Conservation (phyloP, 78 protist species). For the Dictyostelium discoideum region DNA sequence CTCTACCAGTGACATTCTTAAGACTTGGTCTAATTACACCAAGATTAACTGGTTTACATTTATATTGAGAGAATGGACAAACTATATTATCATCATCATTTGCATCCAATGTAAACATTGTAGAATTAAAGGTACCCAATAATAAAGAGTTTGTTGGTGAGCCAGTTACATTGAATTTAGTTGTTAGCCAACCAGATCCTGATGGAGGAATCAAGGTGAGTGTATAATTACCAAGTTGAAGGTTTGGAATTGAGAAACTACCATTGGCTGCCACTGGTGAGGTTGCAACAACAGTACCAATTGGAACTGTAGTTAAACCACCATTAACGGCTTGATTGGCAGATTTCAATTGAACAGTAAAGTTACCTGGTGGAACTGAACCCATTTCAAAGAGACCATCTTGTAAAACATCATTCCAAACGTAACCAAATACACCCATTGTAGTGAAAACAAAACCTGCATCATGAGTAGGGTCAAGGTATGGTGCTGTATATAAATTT, state of each 20-base stretch:
- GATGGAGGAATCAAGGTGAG: neutral
- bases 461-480: constrained; percentile 12
- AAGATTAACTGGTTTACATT: constrained; percentile 5
- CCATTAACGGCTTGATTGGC: neutral
- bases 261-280: neutral
- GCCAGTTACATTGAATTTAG: neutral
- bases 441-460: constrained; percentile 1
- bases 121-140: neutral
- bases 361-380: neutral
- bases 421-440: constrained; percentile 37
- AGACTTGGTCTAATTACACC: constrained; percentile 43
- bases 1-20: neutral
- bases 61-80: constrained; percentile 36
- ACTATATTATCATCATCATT: neutral
- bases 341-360: neutral
- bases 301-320: neutral
- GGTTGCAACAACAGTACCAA: neutral
- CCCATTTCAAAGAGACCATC: constrained; percentile 24
- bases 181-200: constrained; percentile 12
- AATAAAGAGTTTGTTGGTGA: neutral
- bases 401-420: constrained; percentile 36
- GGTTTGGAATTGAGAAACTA: neutral
- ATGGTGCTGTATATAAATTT: neutral
- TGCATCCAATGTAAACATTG: neutral
- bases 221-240: constrained; percentile 12